Evolutionary conservation across 1,139 yeast genomes (phyloP).

Genomic region (Diutina sp.): DNA sequence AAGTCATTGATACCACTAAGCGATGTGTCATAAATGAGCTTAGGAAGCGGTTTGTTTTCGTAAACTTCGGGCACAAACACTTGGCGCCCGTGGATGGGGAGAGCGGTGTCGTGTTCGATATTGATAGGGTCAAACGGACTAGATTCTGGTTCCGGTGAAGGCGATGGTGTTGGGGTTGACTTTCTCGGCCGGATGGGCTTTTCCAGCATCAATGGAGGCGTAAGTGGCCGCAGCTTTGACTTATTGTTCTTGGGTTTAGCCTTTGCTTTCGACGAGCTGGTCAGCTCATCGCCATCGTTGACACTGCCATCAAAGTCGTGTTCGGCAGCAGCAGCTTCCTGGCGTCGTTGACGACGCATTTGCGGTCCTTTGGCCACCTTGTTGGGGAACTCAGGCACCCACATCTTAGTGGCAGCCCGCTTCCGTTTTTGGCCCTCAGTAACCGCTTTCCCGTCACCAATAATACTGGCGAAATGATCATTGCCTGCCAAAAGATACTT

Average conservation of each 20-base stretch:
- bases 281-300: not conserved
- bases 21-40: constrained; percentile 12
- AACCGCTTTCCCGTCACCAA: not conserved
- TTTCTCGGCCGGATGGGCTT: not conserved
- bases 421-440: not conserved
- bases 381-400: not conserved
- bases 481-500: not conserved
- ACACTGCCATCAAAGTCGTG: not conserved
- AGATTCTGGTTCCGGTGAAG: not conserved
- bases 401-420: not conserved
- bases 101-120: constrained; percentile 20
- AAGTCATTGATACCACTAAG: constrained; percentile 10
- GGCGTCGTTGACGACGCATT: not conserved
- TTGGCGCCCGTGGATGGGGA: constrained; percentile 20
- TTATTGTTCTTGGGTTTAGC: not conserved
- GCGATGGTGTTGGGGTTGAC: not conserved
- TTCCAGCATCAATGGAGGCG: not conserved
- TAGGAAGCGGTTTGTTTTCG: constrained; percentile 11
- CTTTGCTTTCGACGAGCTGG: not conserved
- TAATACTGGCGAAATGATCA: not conserved
- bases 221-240: not conserved
- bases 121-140: constrained; percentile 29
- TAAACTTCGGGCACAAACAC: constrained; percentile 19
- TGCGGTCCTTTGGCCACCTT: not conserved
- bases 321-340: not conserved